A percentile compares a stretch with the other conserved stretches of the same genome.
phyloP scores from a whole-genome alignment of 2,329 filamentous ascomycete genomes.

The Huntiella omanensis region DNA sequence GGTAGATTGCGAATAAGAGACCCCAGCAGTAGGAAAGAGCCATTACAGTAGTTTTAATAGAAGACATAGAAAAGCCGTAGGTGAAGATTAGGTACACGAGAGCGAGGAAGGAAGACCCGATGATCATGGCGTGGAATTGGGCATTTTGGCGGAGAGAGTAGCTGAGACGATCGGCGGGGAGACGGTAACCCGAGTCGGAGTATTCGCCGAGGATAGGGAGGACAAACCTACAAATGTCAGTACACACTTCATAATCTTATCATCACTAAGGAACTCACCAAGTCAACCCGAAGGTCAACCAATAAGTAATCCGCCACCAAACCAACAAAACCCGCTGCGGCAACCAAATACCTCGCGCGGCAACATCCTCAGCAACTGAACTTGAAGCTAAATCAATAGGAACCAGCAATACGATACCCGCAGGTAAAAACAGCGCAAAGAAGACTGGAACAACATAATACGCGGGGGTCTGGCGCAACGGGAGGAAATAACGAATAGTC shows the following conservation, averaged over 20 bases:
- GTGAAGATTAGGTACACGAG: conserved; percentile 69
- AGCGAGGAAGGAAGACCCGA: conserved; percentile 50
- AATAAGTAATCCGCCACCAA: conserved; percentile 89
- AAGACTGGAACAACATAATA: conserved; percentile 88
- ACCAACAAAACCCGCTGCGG: conserved; percentile 61
- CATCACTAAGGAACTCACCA: conserved; percentile 38
- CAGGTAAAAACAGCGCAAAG: conserved; percentile 82
- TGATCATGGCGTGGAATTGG: conserved; percentile 67
- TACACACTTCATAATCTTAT: neutral
- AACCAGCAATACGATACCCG: conserved; percentile 77
- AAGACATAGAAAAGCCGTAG: conserved; percentile 52
- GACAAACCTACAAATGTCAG: conserved; percentile 43
- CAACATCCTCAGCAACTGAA: conserved; percentile 51
- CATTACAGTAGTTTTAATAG: conserved; percentile 74
- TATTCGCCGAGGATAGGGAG: conserved; percentile 89
- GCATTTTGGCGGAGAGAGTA: conserved; percentile 80
- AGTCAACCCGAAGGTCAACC: conserved; percentile 86
- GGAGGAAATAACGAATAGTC: conserved; percentile 75
- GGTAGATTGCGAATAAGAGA: conserved; percentile 74
- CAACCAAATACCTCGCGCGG: conserved; percentile 70
- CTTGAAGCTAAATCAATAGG: conserved; percentile 90
- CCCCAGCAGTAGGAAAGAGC: conserved; percentile 91
- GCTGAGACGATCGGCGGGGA: conserved; percentile 58
- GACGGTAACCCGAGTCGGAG: conserved; percentile 80
- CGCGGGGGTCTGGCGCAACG: conserved; percentile 72